Conservation (phyloP, 2,329 filamentous ascomycete genomes). For the Lasiodiplodia hormozganensis region DNA sequence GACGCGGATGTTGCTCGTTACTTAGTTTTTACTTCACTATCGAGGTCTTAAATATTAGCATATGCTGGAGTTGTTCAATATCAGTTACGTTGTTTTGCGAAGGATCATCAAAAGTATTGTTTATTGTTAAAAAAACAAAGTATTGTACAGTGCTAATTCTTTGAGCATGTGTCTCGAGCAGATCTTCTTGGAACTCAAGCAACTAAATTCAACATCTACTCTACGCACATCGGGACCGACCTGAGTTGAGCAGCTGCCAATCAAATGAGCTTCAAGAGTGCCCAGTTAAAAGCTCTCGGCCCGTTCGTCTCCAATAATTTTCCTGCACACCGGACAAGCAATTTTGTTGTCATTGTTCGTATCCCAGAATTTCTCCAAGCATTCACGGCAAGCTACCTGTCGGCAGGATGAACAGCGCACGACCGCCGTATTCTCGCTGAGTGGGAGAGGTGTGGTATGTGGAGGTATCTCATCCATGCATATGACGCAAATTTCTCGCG, state of each 20-base stretch:
- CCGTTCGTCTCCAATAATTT: not conserved
- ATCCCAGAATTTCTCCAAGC: slow-evolving; percentile 37
- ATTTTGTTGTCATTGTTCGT: slow-evolving; percentile 23
- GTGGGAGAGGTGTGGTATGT: not conserved
- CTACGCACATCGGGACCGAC: not conserved
- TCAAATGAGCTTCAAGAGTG: not conserved
- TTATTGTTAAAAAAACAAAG: not conserved
- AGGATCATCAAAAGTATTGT: not conserved
- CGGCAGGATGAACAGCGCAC: not conserved
- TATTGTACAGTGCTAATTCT: not conserved
- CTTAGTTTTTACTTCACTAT: too few relatives aligned
- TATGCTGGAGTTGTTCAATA: too few relatives aligned
- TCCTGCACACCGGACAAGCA: not conserved
- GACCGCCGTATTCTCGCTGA: not conserved
- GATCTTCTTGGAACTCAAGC: not conserved
- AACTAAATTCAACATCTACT: not conserved
- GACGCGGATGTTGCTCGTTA: too few relatives aligned
- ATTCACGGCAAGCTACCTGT: not conserved
- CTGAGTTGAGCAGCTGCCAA: not conserved
- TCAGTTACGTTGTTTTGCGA: not conserved
- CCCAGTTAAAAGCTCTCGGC: not conserved
- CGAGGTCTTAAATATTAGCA: too few relatives aligned
- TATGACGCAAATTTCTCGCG: not conserved
- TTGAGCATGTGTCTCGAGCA: not conserved
- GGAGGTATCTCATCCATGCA: not conserved